Base-by-base conservation (phyloP, 495 filamentous ascomycete species). In the Stereocaulon alpinum region DNA sequence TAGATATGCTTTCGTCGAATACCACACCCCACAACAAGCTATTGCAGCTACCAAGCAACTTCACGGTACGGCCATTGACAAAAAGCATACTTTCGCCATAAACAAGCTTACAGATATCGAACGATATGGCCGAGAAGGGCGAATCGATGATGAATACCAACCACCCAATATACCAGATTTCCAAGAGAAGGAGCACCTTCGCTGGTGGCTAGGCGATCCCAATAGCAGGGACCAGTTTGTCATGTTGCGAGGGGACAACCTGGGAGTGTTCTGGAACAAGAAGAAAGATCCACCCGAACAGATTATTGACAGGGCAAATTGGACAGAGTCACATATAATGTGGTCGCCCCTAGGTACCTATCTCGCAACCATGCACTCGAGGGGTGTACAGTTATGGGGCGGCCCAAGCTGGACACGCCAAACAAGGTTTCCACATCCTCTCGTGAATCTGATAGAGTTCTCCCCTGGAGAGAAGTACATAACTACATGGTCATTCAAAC, bases 81-180 rank as follows among this genome's bases (percentile, higher is more conserved):
- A 89, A 78, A 96, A 82, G 76, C 90, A 98, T 79, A 95, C 86
- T 22, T 82, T 98, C 61, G 80, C 82, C 62, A 91, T 97, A 67
- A 98, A 98, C 82, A 98, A 98, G 74, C 77, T 98, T 68, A 95
- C 92, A 67, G 93, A 98, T 72, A 88, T 98, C 65, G 93, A 97
- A 64, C 86, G 92, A 60, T 98, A 91, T 73, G 93, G 93, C 30
- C 82, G 90, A 17, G 92, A 96, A 74, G 93, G 94, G 62, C 84
- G 89, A 37, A 81, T 98, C 66, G 85, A 94, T 56, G 93, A 98
- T 66, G 84, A 89, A 62, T 96, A 95, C 71, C 80, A 80, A 30
- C 77, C 86, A 7, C 92, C 93, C 40, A 66, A 79, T 59, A 80
- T 92, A 58, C 86, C 91, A 59, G 77, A 81, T 1, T 97, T 96